A percentile compares a stretch with the other conserved stretches of the same genome.
Conservation (phyloP, 1,284 basidiomycete species). For the Neolentinus lepideus region DNA sequence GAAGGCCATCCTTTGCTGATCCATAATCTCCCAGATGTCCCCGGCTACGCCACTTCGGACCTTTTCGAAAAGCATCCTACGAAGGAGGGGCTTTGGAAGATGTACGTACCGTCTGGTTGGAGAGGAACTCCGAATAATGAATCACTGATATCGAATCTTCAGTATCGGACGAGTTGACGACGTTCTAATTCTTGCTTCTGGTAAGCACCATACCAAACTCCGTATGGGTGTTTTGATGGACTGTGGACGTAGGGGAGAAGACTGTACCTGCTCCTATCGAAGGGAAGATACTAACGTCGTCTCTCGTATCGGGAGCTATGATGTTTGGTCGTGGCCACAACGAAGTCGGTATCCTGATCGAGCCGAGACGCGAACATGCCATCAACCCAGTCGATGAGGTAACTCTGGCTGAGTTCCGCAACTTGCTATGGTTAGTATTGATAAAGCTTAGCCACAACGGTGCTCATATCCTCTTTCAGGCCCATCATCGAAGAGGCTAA, state of each 20-base stretch:
- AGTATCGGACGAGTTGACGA: slow-evolving; percentile 16
- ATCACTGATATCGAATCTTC: slow-evolving; percentile 2
- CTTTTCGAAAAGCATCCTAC: slow-evolving; percentile 21
- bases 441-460: not conserved
- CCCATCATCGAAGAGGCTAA: slow-evolving; percentile 14
- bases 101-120: slow-evolving; percentile 10
- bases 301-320: slow-evolving; percentile 13
- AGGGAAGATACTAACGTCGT: slow-evolving; percentile 5
- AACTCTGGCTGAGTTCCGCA: slow-evolving; percentile 23
- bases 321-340: slow-evolving; percentile 33
- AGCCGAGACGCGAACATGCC: slow-evolving; percentile 17
- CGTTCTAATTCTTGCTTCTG: slow-evolving; percentile 14
- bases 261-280: slow-evolving; percentile 25
- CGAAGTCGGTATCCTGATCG: slow-evolving; percentile 32
- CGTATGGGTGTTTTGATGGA: not conserved
- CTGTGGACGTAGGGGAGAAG: slow-evolving; percentile 16
- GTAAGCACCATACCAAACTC: slow-evolving; percentile 7
- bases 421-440: slow-evolving; percentile 28
- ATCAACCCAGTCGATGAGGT: slow-evolving; percentile 21
- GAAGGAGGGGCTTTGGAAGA: slow-evolving; percentile 17
- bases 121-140: not conserved
- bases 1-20: slow-evolving; percentile 13
- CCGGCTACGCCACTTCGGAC: slow-evolving; percentile 20
- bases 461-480: slow-evolving; percentile 5
- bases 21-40: slow-evolving; percentile 21